These are phyloP conservation scores for Pugionium dolabratum DNA, from an alignment of 345 rosid genomes.

Conservation along the genomic window DNA sequence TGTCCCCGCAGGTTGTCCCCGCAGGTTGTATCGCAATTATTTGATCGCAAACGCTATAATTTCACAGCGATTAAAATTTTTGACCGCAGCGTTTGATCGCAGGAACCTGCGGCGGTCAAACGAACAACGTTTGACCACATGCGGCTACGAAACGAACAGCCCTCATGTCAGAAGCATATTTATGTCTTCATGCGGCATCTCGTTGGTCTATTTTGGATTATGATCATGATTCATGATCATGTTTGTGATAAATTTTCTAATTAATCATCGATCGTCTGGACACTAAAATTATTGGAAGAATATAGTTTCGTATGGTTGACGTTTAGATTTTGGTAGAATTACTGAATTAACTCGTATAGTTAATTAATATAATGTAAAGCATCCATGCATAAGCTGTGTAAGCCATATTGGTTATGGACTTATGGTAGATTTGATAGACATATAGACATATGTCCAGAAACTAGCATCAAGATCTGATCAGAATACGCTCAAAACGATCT, in stretches of 20 bases:
- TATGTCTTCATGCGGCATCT: conserved; percentile 13
- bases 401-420: no score
- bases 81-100: no score
- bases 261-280: not conserved
- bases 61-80: no score
- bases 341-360: not conserved
- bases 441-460: conserved; percentile 27
- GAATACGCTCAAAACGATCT: conserved; percentile 18
- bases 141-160: no score
- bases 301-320: not conserved
- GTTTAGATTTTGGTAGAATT: not conserved
- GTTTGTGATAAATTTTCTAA: not conserved
- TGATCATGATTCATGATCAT: not conserved
- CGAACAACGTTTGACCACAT: no score
- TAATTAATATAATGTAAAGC: not conserved
- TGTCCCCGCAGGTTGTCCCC: no score
- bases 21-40: no score
- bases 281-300: not conserved
- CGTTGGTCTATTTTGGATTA: not conserved
- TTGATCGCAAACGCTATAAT: no score
- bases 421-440: no score
- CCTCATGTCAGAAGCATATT: conserved; percentile 18
- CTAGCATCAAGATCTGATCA: conserved; percentile 48
- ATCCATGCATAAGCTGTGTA: not conserved
- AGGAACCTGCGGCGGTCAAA: no score